These are phyloP conservation scores for Gaultheria prostrata DNA, from an alignment of 148 eudicot genomes.

Conservation along the genomic window DNA sequence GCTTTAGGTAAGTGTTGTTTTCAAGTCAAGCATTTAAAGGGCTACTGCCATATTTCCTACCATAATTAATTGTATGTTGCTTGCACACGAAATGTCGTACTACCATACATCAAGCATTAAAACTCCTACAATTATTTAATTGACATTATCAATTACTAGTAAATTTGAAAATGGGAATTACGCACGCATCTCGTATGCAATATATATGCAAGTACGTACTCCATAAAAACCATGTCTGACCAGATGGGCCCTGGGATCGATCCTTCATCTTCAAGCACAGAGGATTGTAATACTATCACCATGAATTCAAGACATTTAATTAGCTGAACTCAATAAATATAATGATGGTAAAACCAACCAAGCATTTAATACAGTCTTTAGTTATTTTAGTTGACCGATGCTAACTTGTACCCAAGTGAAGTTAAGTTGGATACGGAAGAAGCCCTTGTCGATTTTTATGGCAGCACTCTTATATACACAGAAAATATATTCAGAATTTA, in stretches of 20 bases:
- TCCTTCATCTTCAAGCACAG: no score
- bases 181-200: neutral
- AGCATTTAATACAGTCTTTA: neutral
- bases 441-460: neutral
- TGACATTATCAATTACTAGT: no score
- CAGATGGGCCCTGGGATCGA: constrained; percentile 9
- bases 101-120: neutral
- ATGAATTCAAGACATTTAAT: neutral
- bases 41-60: neutral
- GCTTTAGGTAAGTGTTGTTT: neutral
- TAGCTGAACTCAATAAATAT: neutral
- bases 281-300: neutral
- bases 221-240: neutral
- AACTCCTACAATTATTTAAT: neutral
- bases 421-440: neutral
- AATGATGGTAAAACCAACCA: neutral
- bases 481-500: no score
- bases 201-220: no score
- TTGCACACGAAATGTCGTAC: neutral
- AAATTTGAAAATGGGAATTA: neutral
- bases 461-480: no score
- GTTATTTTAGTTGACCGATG: neutral
- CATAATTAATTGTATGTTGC: neutral
- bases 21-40: neutral
- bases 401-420: neutral